phyloP scores from a whole-genome alignment of 345 rosid species.

The Capsella bursapastoris region DNA sequence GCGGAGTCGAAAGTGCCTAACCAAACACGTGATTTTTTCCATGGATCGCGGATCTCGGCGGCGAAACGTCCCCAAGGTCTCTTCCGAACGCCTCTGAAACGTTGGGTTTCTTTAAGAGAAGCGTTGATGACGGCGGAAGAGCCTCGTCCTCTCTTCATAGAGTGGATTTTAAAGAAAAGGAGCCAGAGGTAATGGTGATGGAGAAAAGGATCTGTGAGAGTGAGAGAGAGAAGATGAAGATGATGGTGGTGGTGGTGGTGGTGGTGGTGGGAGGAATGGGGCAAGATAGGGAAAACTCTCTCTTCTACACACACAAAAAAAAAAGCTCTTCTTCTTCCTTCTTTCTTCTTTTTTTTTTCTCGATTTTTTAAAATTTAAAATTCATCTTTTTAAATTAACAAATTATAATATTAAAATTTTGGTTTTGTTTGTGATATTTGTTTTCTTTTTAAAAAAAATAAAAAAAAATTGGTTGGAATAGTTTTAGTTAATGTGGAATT shows the following conservation, averaged over 20 bases:
- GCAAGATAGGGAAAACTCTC: conserved; percentile 1
- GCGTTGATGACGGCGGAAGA: conserved; percentile 35
- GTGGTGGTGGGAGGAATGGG: neutral
- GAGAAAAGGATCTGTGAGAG: neutral
- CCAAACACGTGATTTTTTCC: conserved; percentile 88
- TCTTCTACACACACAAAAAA: neutral
- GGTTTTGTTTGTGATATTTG: neutral
- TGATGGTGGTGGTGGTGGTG: conserved; percentile 14
- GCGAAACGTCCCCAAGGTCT: conserved; percentile 93
- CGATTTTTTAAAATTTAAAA: neutral
- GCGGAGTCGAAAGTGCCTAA: conserved; percentile 92
- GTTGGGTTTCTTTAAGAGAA: conserved; percentile 45
- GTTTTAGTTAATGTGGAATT: neutral
- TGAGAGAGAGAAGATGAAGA: neutral
- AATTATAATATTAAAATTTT: neutral
- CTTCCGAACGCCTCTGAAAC: conserved; percentile 84
- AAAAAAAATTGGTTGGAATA: conserved; percentile 15
- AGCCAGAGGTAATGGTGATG: conserved; percentile 30
- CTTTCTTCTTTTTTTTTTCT: neutral
- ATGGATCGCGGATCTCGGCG: conserved; percentile 92
- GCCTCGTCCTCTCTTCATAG: conserved; percentile 39
- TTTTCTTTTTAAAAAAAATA: neutral
- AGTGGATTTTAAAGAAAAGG: neutral
- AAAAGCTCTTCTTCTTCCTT: neutral
- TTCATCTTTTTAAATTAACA: too few relatives aligned